Base-by-base conservation (phyloP, 352 stramenopile species). In the Elongisporangium senticosum region DNA sequence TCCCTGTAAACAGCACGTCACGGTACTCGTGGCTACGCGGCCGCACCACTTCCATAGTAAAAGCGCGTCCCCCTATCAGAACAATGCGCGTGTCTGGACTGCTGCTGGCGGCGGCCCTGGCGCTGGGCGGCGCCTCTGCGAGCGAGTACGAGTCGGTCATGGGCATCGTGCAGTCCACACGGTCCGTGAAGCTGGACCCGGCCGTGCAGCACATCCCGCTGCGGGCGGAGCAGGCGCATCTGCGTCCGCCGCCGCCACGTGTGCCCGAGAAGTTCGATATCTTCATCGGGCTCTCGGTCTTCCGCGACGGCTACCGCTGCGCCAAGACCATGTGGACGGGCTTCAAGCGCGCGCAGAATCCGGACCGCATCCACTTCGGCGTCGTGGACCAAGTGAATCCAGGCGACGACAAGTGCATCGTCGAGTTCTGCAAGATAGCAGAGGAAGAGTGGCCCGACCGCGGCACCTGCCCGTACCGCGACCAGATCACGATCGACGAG, bases 351-450 rank as follows among this genome's bases (percentile, higher is more conserved):
- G 77, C 83, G 15, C 77, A 69, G 63, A 68, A 93, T 58, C 83
- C 83, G 2, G 78, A 89, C 39, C 76, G 81, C 5, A 40, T 95
- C 7, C 89, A 77, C 64, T 92, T 95, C 67, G 85, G 85, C 43
- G 70, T 95, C 52, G 78, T 95, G 33, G 85, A 95, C 66, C 85
- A 95, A 56, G 78, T 95, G 56, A 88, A 91, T 59, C 61, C 69
- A 0, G 77, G 75, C 28, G 85, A 95, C 53, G 66, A 71, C 47
- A 75, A 75, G 22, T 95, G 85, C 60, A 70, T 91, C 39, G 76
- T 85, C 50, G 83, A 88, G 66, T 95, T 72, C 56, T 95, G 85
- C 58, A 84, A 83, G 61, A 87, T 93, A 80, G 69, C 83, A 10
- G 68, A 77, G 17, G 66, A 62, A 2, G 69, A 89, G 58, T 93